Base-by-base conservation (phyloP, 352 stramenopile genomes). In the Phytophthora citricola region DNA sequence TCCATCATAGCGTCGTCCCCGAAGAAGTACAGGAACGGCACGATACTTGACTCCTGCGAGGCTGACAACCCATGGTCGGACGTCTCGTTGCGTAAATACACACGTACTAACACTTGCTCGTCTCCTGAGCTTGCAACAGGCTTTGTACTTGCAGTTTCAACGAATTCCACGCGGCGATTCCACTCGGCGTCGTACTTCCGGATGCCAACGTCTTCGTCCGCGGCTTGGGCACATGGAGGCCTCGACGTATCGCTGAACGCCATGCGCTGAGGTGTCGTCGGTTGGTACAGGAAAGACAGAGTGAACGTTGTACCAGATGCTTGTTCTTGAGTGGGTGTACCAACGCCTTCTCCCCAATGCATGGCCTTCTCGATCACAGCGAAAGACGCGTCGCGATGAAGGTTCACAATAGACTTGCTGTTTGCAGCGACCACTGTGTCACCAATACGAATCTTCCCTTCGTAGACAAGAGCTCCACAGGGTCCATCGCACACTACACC, bases 1-100 rank as follows among this genome's bases (percentile, higher is more conserved):
- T 95, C 87, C 85, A 95, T 92, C 66, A 89, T 95, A 15, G 76
- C 75, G 57, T 95, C 87, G 20, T 95, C 87, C 6, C 87, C 87
- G 54, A 95, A 95, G 65, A 95, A 95, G 52, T 95, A 95, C 20
- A 95, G 65, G 60, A 95, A 95, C 3, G 87, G 87, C 29, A 95
- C 83, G 14, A 95, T 87, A 65, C 87, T 95, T 32, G 85, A 87
- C 57, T 95, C 87, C 38, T 95, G 87, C 2, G 85, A 85, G 1
- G 81, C 71, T 11, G 81, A 91, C 14, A 95, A 56, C 0, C 87
- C 87, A 51, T 95, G 85, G 43, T 95, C 87, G 0, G 83, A 87
- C 1, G 85, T 75, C 20, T 90, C 83, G 17, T 92, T 86, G 7
- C 85, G 85, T 39, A 87, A 66, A 44, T 91, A 95, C 47, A 95